phyloP scores from a whole-genome alignment of 441 rosid genomes.

The Melianthus villosus region DNA sequence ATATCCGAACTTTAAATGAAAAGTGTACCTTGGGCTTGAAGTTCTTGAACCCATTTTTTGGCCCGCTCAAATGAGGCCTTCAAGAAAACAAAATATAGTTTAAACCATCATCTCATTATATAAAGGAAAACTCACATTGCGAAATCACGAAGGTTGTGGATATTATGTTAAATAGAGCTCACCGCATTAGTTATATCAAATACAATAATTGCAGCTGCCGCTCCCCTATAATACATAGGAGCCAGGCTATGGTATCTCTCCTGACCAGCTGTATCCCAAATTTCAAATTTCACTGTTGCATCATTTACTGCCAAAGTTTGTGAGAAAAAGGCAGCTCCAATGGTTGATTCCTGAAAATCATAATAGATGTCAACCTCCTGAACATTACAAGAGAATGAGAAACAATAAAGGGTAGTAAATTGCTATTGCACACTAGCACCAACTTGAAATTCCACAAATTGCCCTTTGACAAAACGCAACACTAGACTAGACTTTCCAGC shows the following conservation, averaged over 20 bases:
- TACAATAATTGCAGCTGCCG: conserved; percentile 81
- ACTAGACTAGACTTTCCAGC: conserved; percentile 97
- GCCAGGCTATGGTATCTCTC: conserved; percentile 97
- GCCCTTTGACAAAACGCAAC: conserved; percentile 84
- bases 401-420: background rate
- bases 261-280: conserved; percentile 99
- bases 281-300: conserved; percentile 93
- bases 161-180: conserved; percentile 9
- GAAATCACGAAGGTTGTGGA: background rate
- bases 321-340: conserved; percentile 93
- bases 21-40: conserved; percentile 95
- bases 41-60: conserved; percentile 92
- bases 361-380: too few species aligned
- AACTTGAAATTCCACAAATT: conserved; percentile 94
- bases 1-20: too few species aligned
- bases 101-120: too few species aligned
- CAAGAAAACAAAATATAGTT: background rate
- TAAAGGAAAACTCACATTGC: too few species aligned
- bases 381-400: too few species aligned
- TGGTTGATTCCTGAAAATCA: conserved; percentile 70
- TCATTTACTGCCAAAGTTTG: conserved; percentile 87
- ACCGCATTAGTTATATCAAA: conserved; percentile 79
- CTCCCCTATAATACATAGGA: conserved; percentile 97
- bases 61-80: conserved; percentile 92
- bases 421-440: conserved; percentile 1